Base-by-base conservation (phyloP, 768 basidiomycete species). In the Kwoniella sp. region DNA sequence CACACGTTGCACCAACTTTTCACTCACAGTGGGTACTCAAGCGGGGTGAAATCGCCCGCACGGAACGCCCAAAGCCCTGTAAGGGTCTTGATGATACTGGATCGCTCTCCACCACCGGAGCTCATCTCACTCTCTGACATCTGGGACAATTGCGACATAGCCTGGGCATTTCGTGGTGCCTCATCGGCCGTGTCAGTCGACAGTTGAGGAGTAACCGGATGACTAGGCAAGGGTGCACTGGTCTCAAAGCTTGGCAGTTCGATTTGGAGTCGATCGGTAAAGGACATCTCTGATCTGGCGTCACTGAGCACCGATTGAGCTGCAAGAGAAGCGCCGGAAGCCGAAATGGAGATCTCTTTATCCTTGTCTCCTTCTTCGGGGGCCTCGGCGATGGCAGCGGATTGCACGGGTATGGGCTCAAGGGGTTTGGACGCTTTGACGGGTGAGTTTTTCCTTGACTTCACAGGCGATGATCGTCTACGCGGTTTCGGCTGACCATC, bases 61-160 rank as follows among this genome's bases (percentile, higher is more conserved):
- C 81, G 74, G 61, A 82, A 83, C 2, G 87, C 87, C 90, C 91
- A 95, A 15, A 95, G 85, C 25, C 89, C 90, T 2, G 91, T 90
- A 20, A 93, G 67, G 0, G 92, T 89, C 76, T 90, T 92, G 58
- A 95, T 82, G 65, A 96, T 86, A 0, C 91, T 92, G 59, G 84
- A 83, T 15, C 90, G 84, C 71, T 91, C 89, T 8, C 85, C 82
- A 13, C 86, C 86, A 53, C 84, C 80, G 0, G 81, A 81, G 56
- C 77, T 79, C 67, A 81, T 76, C 61, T 84, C 83, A 63, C 82
- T 81, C 52, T 84, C 83, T 1, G 79, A 81, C 30, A 79, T 57
- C 22, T 73, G 73, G 7, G 74, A 75, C n/a, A 72, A 51, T n/a
- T 74, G 73, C 20, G 71, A 70, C 29, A 62, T 55, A n/a, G 71